Conservation (phyloP, 2,329 filamentous ascomycete species). For the Fusarium sp. region DNA sequence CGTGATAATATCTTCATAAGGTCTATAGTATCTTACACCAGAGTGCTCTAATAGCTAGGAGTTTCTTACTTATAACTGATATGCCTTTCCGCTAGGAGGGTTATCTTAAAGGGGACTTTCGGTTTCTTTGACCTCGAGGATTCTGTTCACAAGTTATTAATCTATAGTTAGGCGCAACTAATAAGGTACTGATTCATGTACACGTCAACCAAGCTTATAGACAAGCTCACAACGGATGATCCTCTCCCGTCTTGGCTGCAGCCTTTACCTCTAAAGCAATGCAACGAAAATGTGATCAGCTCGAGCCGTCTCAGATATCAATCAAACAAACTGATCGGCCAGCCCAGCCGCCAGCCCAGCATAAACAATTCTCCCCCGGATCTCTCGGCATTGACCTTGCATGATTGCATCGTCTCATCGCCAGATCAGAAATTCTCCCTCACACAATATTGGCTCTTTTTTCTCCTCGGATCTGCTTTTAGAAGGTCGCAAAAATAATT, state of each 20-base stretch:
- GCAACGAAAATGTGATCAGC: slow-evolving; percentile 11
- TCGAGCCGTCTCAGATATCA: slow-evolving; percentile 18
- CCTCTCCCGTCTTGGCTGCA: slow-evolving; percentile 35
- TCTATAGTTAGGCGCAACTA: background rate
- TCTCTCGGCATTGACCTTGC: slow-evolving; percentile 29
- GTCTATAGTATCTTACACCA: too few species aligned
- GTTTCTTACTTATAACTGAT: too few species aligned
- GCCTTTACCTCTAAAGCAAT: slow-evolving; percentile 6
- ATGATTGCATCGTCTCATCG: slow-evolving; percentile 7
- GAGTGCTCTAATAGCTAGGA: too few species aligned
- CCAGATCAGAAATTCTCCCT: slow-evolving; percentile 9
- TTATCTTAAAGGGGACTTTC: too few species aligned
- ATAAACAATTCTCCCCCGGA: slow-evolving; percentile 19
- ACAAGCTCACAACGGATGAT: slow-evolving; percentile 20
- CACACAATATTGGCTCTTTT: slow-evolving; percentile 7
- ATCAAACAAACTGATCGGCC: slow-evolving; percentile 12
- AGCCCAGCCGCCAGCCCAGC: background rate
- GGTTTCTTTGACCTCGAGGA: too few species aligned
- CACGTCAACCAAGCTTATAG: slow-evolving; percentile 1
- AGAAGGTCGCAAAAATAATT: slow-evolving; percentile 42
- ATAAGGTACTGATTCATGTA: slow-evolving; percentile 9
- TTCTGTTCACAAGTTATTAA: slow-evolving; percentile 4
- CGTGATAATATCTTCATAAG: too few species aligned
- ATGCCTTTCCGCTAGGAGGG: too few species aligned
- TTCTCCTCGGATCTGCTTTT: slow-evolving; percentile 24